Conservation (phyloP, 768 basidiomycete genomes). For the Clavulina sp. region DNA sequence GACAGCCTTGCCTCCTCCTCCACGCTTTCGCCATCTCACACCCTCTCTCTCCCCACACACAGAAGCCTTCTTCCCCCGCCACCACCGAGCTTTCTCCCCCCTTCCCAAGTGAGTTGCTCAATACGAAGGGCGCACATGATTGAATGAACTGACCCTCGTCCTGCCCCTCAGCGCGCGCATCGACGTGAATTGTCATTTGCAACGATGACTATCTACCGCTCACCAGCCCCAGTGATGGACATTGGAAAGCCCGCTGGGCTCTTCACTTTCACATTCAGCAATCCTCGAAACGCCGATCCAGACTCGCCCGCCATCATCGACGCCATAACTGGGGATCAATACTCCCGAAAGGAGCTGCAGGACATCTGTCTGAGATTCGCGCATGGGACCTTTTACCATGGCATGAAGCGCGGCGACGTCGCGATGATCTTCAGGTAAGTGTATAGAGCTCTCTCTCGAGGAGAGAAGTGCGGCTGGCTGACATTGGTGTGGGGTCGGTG, state of each 20-base stretch:
- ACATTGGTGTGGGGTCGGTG: not conserved
- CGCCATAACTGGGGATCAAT: constrained; percentile 33
- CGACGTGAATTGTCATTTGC: too few relatives aligned
- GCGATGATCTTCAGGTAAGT: constrained; percentile 32
- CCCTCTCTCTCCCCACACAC: too few relatives aligned
- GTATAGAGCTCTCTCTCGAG: not conserved
- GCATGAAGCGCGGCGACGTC: constrained; percentile 32
- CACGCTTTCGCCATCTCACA: too few relatives aligned
- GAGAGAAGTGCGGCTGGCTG: not conserved
- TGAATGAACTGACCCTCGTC: too few relatives aligned
- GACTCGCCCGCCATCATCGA: constrained; percentile 39
- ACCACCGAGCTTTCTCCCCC: too few relatives aligned
- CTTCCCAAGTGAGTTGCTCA: too few relatives aligned
- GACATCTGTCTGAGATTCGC: constrained; percentile 39
- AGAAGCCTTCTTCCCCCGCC: too few relatives aligned
- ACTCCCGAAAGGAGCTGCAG: constrained; percentile 39
- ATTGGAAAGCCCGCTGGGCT: not conserved
- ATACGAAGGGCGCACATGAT: too few relatives aligned
- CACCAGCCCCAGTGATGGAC: not conserved
- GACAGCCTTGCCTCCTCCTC: too few relatives aligned
- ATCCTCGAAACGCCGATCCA: not conserved
- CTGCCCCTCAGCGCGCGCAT: too few relatives aligned
- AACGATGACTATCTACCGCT: not conserved
- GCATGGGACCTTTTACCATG: constrained; percentile 31
- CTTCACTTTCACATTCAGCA: not conserved